These are phyloP conservation scores for Beauveria pseudobassiana DNA, from an alignment of 2,329 filamentous ascomycete species.

Conservation along the genomic window DNA sequence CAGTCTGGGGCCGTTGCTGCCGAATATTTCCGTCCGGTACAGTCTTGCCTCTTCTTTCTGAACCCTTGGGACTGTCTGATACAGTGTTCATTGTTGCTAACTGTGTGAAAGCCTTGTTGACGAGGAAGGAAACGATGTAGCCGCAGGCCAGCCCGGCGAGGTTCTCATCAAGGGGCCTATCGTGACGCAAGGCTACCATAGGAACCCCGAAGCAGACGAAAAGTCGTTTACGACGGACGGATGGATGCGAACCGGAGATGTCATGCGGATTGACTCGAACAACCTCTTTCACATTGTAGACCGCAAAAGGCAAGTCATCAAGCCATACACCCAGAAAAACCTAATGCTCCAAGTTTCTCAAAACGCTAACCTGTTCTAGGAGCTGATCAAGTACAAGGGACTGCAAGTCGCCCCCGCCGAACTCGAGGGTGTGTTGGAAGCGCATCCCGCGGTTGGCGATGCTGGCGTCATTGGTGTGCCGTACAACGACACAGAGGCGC, in stretches of 20 bases:
- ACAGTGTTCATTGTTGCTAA: background rate
- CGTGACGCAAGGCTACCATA: conserved; percentile 63
- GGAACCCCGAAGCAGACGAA: conserved; percentile 57
- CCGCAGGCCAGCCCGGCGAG: conserved; percentile 44
- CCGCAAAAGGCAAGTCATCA: conserved; percentile 52
- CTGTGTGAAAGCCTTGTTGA: conserved; percentile 28
- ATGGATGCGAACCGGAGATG: conserved; percentile 77
- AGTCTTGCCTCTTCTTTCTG: background rate
- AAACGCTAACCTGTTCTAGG: conserved; percentile 29
- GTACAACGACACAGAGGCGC: conserved; percentile 37
- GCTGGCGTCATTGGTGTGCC: conserved; percentile 55
- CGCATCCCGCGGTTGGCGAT: conserved; percentile 40
- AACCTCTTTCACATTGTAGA: conserved; percentile 70
- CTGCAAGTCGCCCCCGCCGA: conserved; percentile 62
- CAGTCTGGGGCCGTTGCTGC: conserved; percentile 31
- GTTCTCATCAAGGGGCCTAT: conserved; percentile 64
- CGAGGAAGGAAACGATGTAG: conserved; percentile 31
- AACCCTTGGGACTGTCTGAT: background rate
- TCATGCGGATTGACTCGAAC: conserved; percentile 62
- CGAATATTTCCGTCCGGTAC: conserved; percentile 22
- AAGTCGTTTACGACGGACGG: conserved; percentile 45
- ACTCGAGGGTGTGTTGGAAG: conserved; percentile 41
- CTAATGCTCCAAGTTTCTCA: no score
- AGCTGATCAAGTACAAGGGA: conserved; percentile 50
- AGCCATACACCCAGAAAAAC: background rate